Base-by-base conservation (phyloP, 108 stramenopile species). In the Licmophora abbreviata region DNA sequence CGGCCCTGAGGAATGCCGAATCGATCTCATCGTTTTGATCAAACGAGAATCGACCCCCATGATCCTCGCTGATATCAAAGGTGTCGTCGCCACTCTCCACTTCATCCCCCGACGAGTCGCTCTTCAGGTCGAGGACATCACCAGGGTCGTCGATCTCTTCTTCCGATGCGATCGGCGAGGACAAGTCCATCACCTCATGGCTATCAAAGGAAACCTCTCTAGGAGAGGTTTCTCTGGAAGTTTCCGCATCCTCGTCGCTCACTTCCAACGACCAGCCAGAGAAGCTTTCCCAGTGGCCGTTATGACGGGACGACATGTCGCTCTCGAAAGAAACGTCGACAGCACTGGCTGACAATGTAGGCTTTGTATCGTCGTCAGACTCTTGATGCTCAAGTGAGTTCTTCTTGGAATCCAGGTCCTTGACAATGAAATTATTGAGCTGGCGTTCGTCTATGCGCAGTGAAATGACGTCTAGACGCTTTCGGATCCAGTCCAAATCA, bases 391-490 rank as follows among this genome's bases (percentile, higher is more conserved):
- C 17, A 2, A 40, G 3, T n/a, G 45, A 46, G 3, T 14, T 25
- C n/a, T n/a, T n/a, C n/a, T 52, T 10, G 4, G 59, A 56, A 23
- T 76, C 69, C 48, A 60, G 63, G 24, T 77, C 66, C 14, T 63
- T 45, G 1, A 48, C 44, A 59, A 69, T 60, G 37, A 42, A 66
- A 29, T 46, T 29, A 29, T 79, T 64, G 41, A 69, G 65, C 28
- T 61, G 32, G n/a, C 52, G 53, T 36, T 79, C 71, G 35, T 79
- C 77, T 31, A 79, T 67, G 27, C 46, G 42, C 11, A 70, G 29
- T 1, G 77, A 71, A 17, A 79, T 26, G 15, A 60, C 65, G 17
- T 67, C 77, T 25, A 79, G 36, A 7, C 61, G 60, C 27, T 63
- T 44, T 44, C 44, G 38, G 33, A 79, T 33, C 29, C 27, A 46